phyloP scores from a whole-genome alignment of 257 asterid genomes.

The Salvia hispanica region DNA sequence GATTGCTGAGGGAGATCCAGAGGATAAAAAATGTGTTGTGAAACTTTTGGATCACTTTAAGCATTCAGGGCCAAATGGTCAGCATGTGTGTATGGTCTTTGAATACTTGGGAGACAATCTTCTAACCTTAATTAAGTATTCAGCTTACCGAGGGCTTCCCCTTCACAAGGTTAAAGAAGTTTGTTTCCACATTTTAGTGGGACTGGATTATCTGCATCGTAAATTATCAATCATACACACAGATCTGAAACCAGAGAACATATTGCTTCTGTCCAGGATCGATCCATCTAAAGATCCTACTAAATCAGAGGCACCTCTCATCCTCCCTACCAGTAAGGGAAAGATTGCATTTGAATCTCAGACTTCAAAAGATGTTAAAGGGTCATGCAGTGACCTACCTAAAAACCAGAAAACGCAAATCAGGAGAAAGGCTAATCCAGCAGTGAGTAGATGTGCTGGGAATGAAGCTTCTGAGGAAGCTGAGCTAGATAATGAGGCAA shows the following conservation, averaged over 20 bases:
- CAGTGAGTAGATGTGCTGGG: conserved; percentile 66
- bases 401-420: conserved; percentile 93
- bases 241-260: conserved; percentile 94
- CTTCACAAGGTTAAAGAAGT: conserved; percentile 85
- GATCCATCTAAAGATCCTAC: conserved; percentile 83
- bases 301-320: conserved; percentile 60
- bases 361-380: conserved; percentile 57
- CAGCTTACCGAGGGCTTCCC: conserved; percentile 72
- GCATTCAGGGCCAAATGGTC: conserved; percentile 99
- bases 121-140: conserved; percentile 75
- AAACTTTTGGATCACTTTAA: conserved; percentile 92
- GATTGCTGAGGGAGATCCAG: conserved; percentile 91
- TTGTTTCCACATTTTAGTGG: conserved; percentile 79
- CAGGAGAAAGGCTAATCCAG: conserved; percentile 68
- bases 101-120: conserved; percentile 96
- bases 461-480: conserved; percentile 43
- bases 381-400: conserved; percentile 55
- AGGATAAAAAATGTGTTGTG: conserved; percentile 85
- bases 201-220: conserved; percentile 88
- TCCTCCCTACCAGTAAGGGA: conserved; percentile 64
- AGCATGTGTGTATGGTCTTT: conserved; percentile 95
- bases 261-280: conserved; percentile 71
- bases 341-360: conserved; percentile 51
- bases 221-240: conserved; percentile 95
- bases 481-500: conserved; percentile 63